These are phyloP conservation scores for Yarrowia hollandica DNA, from an alignment of 805 yeast species.

Conservation along the genomic window DNA sequence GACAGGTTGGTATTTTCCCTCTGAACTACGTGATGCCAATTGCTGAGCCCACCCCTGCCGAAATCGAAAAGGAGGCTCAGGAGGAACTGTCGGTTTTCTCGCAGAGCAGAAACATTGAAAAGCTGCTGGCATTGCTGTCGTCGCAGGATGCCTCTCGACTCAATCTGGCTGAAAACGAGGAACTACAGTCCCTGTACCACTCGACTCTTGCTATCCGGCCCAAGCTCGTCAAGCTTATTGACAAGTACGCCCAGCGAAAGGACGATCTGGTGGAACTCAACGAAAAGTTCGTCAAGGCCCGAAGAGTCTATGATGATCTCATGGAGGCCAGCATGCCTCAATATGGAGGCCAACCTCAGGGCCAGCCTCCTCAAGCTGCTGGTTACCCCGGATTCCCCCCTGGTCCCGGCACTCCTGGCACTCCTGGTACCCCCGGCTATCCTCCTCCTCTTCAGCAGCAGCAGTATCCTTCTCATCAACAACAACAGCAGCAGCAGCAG, in stretches of 20 bases:
- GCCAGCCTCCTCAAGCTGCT: not conserved
- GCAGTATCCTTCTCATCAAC: not conserved
- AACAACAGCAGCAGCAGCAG: not conserved
- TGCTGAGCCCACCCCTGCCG: conserved; percentile 62
- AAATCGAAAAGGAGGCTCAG: conserved; percentile 52
- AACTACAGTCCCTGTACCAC: conserved; percentile 72
- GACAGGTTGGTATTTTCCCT: conserved; percentile 86
- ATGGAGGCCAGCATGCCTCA: conserved; percentile 52
- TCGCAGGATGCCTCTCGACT: conserved; percentile 40
- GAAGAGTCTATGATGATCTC: conserved; percentile 65
- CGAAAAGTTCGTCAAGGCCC: conserved; percentile 67
- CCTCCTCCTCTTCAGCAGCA: not conserved
- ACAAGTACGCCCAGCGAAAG: conserved; percentile 70
- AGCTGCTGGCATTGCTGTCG: conserved; percentile 58
- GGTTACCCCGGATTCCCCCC: not conserved
- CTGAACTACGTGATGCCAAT: conserved; percentile 84
- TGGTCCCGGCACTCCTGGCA: conserved; percentile 6
- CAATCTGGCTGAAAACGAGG: conserved; percentile 55
- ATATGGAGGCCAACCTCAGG: conserved; percentile 29
- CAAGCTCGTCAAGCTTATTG: conserved; percentile 69
- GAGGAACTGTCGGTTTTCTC: conserved; percentile 56
- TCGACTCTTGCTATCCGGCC: conserved; percentile 72
- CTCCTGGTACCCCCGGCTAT: not conserved
- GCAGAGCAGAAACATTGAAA: conserved; percentile 64
- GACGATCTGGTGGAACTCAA: conserved; percentile 76